Conservation (phyloP, 1,284 basidiomycete species). For the Marasmius tenuissimus region DNA sequence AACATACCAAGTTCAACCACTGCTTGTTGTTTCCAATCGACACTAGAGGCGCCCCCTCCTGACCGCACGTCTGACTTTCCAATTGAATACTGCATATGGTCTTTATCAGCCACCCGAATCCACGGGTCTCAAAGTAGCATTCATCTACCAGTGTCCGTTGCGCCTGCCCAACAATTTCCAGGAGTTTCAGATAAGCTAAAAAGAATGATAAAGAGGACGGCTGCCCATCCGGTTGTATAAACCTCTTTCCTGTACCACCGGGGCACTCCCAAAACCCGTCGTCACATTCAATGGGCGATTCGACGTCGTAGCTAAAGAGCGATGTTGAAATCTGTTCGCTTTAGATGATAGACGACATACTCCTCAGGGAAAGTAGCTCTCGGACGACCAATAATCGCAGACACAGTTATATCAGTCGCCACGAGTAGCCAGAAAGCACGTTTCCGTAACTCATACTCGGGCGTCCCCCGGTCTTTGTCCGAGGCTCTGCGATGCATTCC, state of each 20-base stretch:
- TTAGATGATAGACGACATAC: not conserved
- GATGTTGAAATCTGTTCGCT: no score
- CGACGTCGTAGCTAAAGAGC: conserved; percentile 62
- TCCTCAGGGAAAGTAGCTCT: not conserved
- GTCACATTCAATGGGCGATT: conserved; percentile 55
- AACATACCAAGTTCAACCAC: conserved; percentile 56
- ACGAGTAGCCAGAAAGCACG: not conserved
- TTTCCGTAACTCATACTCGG: conserved; percentile 49
- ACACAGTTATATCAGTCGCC: conserved; percentile 28
- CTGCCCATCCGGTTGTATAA: conserved; percentile 46
- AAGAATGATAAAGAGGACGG: conserved; percentile 50
- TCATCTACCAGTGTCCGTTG: conserved; percentile 62
- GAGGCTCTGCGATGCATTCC: conserved; percentile 43
- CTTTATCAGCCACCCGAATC: not conserved
- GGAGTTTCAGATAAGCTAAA: conserved; percentile 51
- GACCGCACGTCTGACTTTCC: conserved; percentile 62
- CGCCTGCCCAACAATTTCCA: conserved; percentile 60
- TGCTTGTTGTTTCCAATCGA: conserved; percentile 64
- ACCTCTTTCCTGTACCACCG: conserved; percentile 31
- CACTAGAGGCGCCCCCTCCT: conserved; percentile 46
- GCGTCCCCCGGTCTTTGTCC: conserved; percentile 14
- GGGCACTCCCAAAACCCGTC: conserved; percentile 57
- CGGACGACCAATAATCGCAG: conserved; percentile 55
- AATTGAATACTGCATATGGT: conserved; percentile 75
- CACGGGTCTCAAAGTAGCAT: not conserved